phyloP scores from a whole-genome alignment of 176 grass and related monocot genomes.

The Eragrostis curvula region DNA sequence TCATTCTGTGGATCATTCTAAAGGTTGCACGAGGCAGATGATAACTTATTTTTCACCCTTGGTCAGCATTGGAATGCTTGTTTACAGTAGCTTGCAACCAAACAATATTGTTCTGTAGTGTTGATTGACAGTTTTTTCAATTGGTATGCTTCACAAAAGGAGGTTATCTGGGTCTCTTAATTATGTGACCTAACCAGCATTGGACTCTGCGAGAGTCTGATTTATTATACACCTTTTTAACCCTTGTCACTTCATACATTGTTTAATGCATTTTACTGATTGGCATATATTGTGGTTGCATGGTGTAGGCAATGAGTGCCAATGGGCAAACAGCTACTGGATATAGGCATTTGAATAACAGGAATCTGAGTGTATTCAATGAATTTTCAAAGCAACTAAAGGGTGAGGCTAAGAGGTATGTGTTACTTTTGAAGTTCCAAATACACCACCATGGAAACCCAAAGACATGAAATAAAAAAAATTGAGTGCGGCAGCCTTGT shows the following conservation, averaged over 20 bases:
- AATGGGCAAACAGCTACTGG: conserved; percentile 42
- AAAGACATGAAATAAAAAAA: not conserved
- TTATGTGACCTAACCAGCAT: not conserved
- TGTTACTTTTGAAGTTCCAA: conserved; percentile 6
- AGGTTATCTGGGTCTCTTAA: not conserved
- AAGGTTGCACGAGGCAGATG: not conserved
- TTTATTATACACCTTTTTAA: not conserved
- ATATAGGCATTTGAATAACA: conserved; percentile 62
- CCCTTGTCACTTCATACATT: too few relatives aligned
- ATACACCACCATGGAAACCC: not conserved
- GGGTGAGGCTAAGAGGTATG: conserved; percentile 86
- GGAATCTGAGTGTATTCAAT: conserved; percentile 92
- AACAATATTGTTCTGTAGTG: not conserved
- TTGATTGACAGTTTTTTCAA: not conserved
- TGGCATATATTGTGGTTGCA: conserved; percentile 9
- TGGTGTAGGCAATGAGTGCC: conserved; percentile 47
- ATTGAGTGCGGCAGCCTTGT: not conserved
- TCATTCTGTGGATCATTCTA: not conserved
- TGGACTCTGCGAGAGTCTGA: not conserved
- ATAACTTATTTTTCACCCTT: not conserved
- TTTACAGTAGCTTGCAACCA: not conserved
- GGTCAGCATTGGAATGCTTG: not conserved
- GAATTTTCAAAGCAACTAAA: conserved; percentile 97
- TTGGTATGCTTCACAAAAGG: not conserved
- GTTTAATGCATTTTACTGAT: conserved; percentile 31